A percentile compares a stretch with the other conserved stretches of the same genome.
These are phyloP conservation scores for Osmanthus fragrans DNA, from an alignment of 257 asterid genomes.

Conservation along the genomic window DNA sequence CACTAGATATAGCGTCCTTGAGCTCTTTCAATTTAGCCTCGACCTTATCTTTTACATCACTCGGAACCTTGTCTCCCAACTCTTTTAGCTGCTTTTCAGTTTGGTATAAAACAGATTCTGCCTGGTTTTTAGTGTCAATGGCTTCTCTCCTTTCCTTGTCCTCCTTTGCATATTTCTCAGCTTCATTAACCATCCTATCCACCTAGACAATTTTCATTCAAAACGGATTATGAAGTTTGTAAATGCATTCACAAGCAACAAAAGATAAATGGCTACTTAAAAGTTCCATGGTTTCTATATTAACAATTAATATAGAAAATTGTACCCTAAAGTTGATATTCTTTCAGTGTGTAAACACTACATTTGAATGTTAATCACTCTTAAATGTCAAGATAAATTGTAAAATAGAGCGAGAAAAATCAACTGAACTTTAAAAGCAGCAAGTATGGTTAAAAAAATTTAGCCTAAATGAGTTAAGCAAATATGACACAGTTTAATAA, in stretches of 20 bases:
- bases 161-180: conserved; percentile 73
- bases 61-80: conserved; percentile 71
- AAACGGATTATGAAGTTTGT: background rate
- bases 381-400: too few species aligned
- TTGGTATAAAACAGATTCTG: conserved; percentile 73
- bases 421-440: too few species aligned
- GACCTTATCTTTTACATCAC: conserved; percentile 54
- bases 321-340: too few species aligned
- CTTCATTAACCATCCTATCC: conserved; percentile 77
- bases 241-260: background rate
- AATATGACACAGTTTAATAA: background rate
- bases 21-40: conserved; percentile 56
- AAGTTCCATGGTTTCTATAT: too few species aligned
- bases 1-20: conserved; percentile 51
- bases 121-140: conserved; percentile 79
- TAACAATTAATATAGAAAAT: too few species aligned
- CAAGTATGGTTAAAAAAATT: too few species aligned
- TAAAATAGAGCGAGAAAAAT: too few species aligned
- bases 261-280: too few species aligned
- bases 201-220: conserved; percentile 44
- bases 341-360: too few species aligned
- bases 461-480: background rate
- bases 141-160: conserved; percentile 91
- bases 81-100: conserved; percentile 83
- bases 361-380: background rate